A percentile compares a stretch with the other conserved stretches of the same genome.
phyloP scores from a whole-genome alignment of 352 stramenopile species.

The Globisporangium echinulatum region DNA sequence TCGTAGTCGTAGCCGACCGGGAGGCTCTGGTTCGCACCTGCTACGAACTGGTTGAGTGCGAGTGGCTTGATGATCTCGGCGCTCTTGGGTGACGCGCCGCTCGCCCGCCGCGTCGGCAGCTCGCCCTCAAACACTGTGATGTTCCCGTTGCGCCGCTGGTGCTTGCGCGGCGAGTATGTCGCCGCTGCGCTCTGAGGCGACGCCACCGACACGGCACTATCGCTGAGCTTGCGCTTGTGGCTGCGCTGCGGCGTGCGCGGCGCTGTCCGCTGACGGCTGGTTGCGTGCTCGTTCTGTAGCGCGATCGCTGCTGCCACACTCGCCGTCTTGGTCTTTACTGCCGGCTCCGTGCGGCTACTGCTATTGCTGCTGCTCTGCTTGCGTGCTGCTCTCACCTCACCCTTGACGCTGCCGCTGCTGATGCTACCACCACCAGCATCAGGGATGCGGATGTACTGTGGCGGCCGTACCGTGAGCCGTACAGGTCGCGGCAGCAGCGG shows the following conservation, averaged over 20 bases:
- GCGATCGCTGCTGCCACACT: neutral
- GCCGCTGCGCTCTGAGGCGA: constrained; percentile 7
- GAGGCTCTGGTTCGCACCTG: constrained; percentile 50
- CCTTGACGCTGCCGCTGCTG: constrained; percentile 8
- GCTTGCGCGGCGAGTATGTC: constrained; percentile 24
- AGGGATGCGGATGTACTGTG: constrained; percentile 32
- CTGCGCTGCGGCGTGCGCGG: neutral
- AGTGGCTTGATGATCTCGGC: constrained; percentile 13
- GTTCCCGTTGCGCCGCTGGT: constrained; percentile 24
- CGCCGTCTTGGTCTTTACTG: neutral
- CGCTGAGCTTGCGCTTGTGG: constrained; percentile 12
- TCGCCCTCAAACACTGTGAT: constrained; percentile 12
- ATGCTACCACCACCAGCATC: constrained; percentile 3
- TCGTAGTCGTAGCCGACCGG: constrained; percentile 28
- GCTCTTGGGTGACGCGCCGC: neutral
- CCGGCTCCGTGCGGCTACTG: neutral
- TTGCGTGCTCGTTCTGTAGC: neutral
- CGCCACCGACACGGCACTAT: neutral
- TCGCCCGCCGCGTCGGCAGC: constrained; percentile 6
- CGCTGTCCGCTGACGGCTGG: neutral
- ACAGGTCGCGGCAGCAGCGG: constrained; percentile 48
- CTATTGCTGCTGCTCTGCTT: neutral
- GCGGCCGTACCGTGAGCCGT: constrained; percentile 49
- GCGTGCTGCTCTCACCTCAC: constrained; percentile 1
- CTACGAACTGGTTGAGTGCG: constrained; percentile 15